Percentiles rank a stretch among this genome's conserved stretches.
These are phyloP conservation scores for Choanephora cucurbitarum DNA, from an alignment of 371 early-diverging fungal species.

Conservation along the genomic window DNA sequence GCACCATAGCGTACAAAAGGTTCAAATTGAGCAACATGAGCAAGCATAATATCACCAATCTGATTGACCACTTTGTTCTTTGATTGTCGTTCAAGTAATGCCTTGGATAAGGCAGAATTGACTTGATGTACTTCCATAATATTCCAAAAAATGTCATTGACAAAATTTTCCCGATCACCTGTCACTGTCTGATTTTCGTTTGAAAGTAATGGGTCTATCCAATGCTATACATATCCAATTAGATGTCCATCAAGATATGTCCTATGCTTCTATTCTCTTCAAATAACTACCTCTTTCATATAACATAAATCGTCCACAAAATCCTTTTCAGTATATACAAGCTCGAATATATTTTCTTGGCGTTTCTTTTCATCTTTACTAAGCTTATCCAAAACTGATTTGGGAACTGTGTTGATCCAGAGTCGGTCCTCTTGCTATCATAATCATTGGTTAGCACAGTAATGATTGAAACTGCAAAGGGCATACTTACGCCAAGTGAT, in stretches of 20 bases:
- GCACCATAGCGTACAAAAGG: slow-evolving; percentile 90
- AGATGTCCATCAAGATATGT: no score
- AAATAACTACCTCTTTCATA: slow-evolving; percentile 63
- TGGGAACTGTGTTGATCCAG: slow-evolving; percentile 68
- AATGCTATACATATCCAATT: slow-evolving; percentile 42
- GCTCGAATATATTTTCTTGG: slow-evolving; percentile 93
- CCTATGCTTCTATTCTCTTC: not conserved
- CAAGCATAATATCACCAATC: slow-evolving; percentile 85
- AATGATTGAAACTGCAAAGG: no score
- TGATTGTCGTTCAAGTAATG: slow-evolving; percentile 73
- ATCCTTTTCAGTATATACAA: slow-evolving; percentile 89
- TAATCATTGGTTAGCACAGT: no score
- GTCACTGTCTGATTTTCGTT: slow-evolving; percentile 59
- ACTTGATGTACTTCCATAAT: slow-evolving; percentile 70
- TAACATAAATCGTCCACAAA: slow-evolving; percentile 79
- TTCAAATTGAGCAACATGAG: slow-evolving; percentile 71
- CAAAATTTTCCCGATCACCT: slow-evolving; percentile 63
- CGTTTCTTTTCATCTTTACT: slow-evolving; percentile 80
- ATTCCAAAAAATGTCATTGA: slow-evolving; percentile 83
- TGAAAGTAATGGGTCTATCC: slow-evolving; percentile 73
- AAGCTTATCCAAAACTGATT: slow-evolving; percentile 70
- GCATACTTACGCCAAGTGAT: not conserved
- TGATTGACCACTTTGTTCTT: slow-evolving; percentile 69
- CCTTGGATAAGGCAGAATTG: slow-evolving; percentile 67
- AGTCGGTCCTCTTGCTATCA: slow-evolving; percentile 41